phyloP scores from a whole-genome alignment of 345 rosid genomes.

The Syzygium aqueum region DNA sequence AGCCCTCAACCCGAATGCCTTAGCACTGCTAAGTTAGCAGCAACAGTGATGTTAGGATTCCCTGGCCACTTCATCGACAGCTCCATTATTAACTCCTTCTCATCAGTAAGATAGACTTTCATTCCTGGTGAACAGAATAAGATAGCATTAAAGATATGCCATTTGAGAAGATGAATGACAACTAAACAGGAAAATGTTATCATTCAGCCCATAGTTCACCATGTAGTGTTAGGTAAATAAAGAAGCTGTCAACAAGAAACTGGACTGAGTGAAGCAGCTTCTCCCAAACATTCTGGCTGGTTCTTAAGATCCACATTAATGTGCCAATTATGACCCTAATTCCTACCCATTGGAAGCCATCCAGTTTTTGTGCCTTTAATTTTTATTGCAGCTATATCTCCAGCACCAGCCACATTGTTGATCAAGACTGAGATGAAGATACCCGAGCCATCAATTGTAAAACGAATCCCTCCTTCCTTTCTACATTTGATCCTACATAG shows the following conservation, averaged over 20 bases:
- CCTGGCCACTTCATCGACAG: slow-evolving; percentile 85
- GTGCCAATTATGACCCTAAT: slow-evolving; percentile 99
- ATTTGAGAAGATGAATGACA: background rate
- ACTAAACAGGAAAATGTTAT: background rate
- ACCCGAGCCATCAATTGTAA: slow-evolving; percentile 55
- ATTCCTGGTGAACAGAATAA: too few relatives aligned
- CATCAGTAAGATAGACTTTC: too few relatives aligned
- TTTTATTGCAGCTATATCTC: slow-evolving; percentile 72
- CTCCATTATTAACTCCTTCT: slow-evolving; percentile 94
- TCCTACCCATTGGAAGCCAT: slow-evolving; percentile 97
- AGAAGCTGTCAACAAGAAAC: background rate
- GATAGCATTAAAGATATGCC: background rate
- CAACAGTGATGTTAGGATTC: slow-evolving; percentile 70
- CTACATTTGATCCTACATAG: slow-evolving; percentile 71
- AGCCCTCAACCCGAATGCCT: slow-evolving; percentile 84
- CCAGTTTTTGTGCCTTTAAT: slow-evolving; percentile 90
- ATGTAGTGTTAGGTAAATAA: background rate
- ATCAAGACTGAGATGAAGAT: slow-evolving; percentile 79
- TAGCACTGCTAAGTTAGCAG: too few relatives aligned
- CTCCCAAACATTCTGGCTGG: slow-evolving; percentile 31
- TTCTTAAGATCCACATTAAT: slow-evolving; percentile 71
- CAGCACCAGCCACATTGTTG: slow-evolving; percentile 83
- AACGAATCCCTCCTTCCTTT: slow-evolving; percentile 87
- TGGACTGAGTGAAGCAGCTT: background rate
- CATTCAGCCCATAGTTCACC: background rate